Conservation (phyloP, 192 early-diverging fungal species). For the Bifiguratus adelaidae region DNA sequence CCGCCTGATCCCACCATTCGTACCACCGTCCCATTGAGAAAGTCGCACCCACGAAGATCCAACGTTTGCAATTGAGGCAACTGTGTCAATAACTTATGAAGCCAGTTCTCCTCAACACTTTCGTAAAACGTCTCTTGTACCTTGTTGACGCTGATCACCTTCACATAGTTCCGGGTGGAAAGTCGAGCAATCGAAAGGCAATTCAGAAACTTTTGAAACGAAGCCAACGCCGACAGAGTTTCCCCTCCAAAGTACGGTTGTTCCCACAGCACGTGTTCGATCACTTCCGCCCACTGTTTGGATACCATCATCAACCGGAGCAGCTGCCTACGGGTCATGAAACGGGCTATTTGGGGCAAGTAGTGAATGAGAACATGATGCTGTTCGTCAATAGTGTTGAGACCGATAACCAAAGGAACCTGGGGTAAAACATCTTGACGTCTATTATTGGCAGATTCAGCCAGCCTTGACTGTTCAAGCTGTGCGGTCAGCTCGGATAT, state of each 20-base stretch:
- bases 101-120: neutral
- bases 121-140: neutral
- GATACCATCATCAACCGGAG: no score
- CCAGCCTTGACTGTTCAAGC: no score
- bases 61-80: neutral
- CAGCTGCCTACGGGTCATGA: no score
- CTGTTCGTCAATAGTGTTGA: no score
- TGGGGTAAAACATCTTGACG: no score
- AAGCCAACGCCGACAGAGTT: neutral
- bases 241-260: neutral
- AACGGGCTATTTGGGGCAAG: no score
- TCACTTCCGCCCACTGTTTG: no score
- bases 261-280: neutral
- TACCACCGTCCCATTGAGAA: neutral
- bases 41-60: neutral
- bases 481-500: no score
- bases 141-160: neutral
- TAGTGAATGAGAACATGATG: no score
- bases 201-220: neutral
- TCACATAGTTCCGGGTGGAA: neutral
- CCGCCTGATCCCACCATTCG: neutral
- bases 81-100: neutral
- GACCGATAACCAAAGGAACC: no score
- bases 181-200: neutral
- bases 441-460: no score